Base-by-base conservation (phyloP, 2,329 filamentous ascomycete species). In the Cordyceps pruinosa region DNA sequence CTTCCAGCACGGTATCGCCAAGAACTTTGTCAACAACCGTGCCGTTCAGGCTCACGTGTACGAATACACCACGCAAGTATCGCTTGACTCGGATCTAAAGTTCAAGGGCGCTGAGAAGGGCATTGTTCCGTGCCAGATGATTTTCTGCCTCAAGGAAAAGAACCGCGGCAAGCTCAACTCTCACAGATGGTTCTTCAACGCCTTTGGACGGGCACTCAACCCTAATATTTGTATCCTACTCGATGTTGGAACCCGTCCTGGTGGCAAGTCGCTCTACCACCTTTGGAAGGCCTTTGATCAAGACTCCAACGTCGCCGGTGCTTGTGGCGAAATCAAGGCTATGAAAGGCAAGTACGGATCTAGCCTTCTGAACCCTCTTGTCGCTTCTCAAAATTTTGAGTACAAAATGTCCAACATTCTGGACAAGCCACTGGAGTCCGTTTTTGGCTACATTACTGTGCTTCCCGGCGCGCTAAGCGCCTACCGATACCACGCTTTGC, bases 391-490 rank as follows among this genome's bases (percentile, higher is more conserved):
- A 67, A 99, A 99, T 70, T 99, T 99, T 64, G 94, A 99, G 76
- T 99, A 99, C 78, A 99, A 99, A 73, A 97, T 99, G 90, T 96
- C 91, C 41, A 99, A 99, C 66, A 99, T 99, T 66, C 79, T 99
- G 26, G 94, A 99, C 70, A 99, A 99, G 72, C 94, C 94, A 0
- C 77, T 99, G 2, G 94, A 99, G 71, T 96, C 90, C 0, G 93
- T 96, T 0, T 99, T 99, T 70, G 94, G 94, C 2, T 99, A 97
- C 69, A 99, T 99, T 64, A 97, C 93, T 6, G 94, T 99, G 64
- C 76, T 99, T 62, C 95, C 94, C 0, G 95, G 94, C 72, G 94
- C 94, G 1, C 81, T 99, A 53, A 96, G 90, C 69, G 94, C 94
- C 2, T 99, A 99, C 70, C 84, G 95, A 42, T 99, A 96, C 72